Evolutionary conservation across 2,329 filamentous ascomycete species (phyloP), one percentile per base, ranked within the genome.

Genomic region (Penicillium sp.): DNA sequence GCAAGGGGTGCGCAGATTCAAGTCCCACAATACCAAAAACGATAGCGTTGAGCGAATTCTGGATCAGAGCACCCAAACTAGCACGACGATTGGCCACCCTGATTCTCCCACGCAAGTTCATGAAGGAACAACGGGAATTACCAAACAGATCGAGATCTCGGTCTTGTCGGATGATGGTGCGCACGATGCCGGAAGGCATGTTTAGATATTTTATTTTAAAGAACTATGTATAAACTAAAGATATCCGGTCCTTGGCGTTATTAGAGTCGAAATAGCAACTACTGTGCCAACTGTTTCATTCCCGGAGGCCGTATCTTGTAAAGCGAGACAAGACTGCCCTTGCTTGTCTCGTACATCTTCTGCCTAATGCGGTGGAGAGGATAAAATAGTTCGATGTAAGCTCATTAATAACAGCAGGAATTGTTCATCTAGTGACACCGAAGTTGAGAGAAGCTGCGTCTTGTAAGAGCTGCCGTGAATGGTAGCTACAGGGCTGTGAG

Each of bases 31-130:
- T 21, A 24, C 60, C 2, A 62, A 64, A 27, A 58, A 63, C 8
- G 61, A 62, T 10, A 71, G 69, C 37, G 55, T 71, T 13, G 69
- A 71, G 43, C 60, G 56, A 1, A 71, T 71, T 14, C 52, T 71
- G 10, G 55, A 64, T 21, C 49, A 49, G 3, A 60, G 48, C 14
- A 37, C 33, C 11, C 54, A 59, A 16, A 63, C 54, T 10, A 57
- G 49, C 31, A 58, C 59, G 1, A 57, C 58, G 5, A n/a, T 47
- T 8, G 57, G 58, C 19, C 33, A 9, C 16, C 24, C 44, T 54
- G 56, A 9, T 44, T 58, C 13, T 47, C 52, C 8, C 45, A 56
- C 22, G 61, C 60, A 6, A 51, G 5, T 54, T 14, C 50, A 56
- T 31, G 46, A 53, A 26, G 51, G 53, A 5, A 48, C 55, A 5